Conservation (phyloP, 2,329 filamentous ascomycete genomes). For the Colletotrichum kahawae region DNA sequence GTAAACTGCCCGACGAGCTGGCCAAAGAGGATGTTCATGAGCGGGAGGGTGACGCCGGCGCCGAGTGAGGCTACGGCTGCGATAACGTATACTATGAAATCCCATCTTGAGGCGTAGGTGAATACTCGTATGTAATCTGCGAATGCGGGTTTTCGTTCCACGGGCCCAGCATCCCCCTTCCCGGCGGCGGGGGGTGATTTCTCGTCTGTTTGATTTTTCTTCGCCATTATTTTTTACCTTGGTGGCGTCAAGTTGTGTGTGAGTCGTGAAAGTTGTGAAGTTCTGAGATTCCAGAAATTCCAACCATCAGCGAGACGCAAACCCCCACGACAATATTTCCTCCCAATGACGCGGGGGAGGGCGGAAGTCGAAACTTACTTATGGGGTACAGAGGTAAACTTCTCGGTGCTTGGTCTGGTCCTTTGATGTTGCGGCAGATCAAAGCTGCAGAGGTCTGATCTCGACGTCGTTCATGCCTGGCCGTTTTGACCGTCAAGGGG, state of each 20-base stretch:
- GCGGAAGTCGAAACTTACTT: neutral
- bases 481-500: neutral
- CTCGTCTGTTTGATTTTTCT: neutral
- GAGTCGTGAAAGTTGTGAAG: neutral
- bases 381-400: neutral
- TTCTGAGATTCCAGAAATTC: neutral
- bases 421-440: neutral
- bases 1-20: constrained; percentile 34
- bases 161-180: neutral
- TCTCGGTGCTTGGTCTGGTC: neutral
- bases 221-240: neutral
- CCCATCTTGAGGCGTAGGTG: constrained; percentile 34
- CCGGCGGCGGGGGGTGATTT: neutral
- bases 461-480: neutral
- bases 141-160: constrained; percentile 1
- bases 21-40: constrained; percentile 43
- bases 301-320: neutral
- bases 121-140: constrained; percentile 28
- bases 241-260: neutral
- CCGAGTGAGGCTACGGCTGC: constrained; percentile 36
- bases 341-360: neutral
- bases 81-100: constrained; percentile 31
- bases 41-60: constrained; percentile 35
- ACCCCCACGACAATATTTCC: neutral
- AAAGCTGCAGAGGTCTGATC: neutral